These are phyloP conservation scores for Brachypodium distachyon DNA, from an alignment of 202 grass and related monocot species.

Conservation along the genomic window DNA sequence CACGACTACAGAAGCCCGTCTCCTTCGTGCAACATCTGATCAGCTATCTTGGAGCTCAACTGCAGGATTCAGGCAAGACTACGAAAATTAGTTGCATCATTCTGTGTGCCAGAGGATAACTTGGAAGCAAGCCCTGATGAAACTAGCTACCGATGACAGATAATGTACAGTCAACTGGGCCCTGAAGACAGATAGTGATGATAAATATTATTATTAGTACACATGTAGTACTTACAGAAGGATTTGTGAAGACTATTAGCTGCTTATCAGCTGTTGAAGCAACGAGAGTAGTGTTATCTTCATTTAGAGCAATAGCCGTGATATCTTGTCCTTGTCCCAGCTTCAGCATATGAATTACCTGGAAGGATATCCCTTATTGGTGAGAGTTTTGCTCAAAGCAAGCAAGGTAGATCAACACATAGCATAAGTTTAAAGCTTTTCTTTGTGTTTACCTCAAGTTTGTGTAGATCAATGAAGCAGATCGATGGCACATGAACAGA, in stretches of 20 bases:
- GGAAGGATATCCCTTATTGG: slow-evolving; percentile 2
- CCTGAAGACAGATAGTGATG: neutral
- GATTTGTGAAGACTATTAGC: slow-evolving; percentile 74
- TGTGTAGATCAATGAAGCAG: slow-evolving; percentile 86
- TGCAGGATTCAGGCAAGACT: slow-evolving; percentile 27
- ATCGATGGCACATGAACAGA: slow-evolving; percentile 68
- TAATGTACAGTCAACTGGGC: slow-evolving; percentile 3
- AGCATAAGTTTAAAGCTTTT: neutral
- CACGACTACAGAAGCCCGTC: slow-evolving; percentile 42
- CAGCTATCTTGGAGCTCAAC: slow-evolving; percentile 54
- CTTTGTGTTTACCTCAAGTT: slow-evolving; percentile 59
- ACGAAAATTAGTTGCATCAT: neutral
- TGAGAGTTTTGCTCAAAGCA: slow-evolving; percentile 23
- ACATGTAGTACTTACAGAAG: slow-evolving; percentile 45
- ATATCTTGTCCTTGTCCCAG: slow-evolving; percentile 64
- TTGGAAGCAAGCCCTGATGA: neutral
- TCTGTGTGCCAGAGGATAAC: neutral
- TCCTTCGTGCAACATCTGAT: slow-evolving; percentile 71
- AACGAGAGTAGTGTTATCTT: slow-evolving; percentile 78
- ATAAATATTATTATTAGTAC: slow-evolving; percentile 10
- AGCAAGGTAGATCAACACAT: neutral
- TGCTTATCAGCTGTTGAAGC: slow-evolving; percentile 85
- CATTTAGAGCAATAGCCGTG: slow-evolving; percentile 64
- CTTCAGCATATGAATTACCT: slow-evolving; percentile 74
- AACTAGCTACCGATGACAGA: neutral